phyloP scores from a whole-genome alignment of 75 land plant genomes.

The Cunninghamia lanceolata region DNA sequence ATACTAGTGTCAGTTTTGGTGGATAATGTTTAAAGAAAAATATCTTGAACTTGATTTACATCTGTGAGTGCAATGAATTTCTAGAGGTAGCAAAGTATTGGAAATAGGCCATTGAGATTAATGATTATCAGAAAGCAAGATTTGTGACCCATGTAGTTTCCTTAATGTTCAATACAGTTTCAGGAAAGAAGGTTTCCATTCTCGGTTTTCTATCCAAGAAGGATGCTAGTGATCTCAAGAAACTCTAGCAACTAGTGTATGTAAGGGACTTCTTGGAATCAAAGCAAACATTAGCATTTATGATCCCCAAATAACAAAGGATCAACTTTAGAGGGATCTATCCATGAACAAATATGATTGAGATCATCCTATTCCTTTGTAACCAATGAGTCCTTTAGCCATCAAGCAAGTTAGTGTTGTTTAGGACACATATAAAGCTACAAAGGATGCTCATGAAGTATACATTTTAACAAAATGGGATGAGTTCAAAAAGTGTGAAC shows the following conservation, averaged over 20 bases:
- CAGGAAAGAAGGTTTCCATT: slow-evolving; percentile 71
- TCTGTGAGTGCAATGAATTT: slow-evolving; percentile 82
- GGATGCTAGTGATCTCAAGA: slow-evolving; percentile 78
- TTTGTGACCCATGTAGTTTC: slow-evolving; percentile 79
- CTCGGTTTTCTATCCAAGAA: slow-evolving; percentile 87
- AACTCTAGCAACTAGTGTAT: slow-evolving; percentile 77
- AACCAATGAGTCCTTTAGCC: slow-evolving; percentile 50
- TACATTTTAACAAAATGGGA: slow-evolving; percentile 65
- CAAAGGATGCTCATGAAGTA: slow-evolving; percentile 52
- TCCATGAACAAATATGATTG: slow-evolving; percentile 65
- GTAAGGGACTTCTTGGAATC: slow-evolving; percentile 71
- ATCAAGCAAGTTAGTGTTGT: slow-evolving; percentile 47
- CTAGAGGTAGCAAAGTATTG: slow-evolving; percentile 74
- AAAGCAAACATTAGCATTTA: slow-evolving; percentile 58
- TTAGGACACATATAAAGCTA: slow-evolving; percentile 54
- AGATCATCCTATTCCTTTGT: slow-evolving; percentile 57
- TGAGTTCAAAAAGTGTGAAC: slow-evolving; percentile 52
- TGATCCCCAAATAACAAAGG: slow-evolving; percentile 63
- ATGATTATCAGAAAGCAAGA: slow-evolving; percentile 81
- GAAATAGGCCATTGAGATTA: slow-evolving; percentile 77
- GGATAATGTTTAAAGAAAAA: slow-evolving; percentile 90
- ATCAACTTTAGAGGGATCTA: slow-evolving; percentile 57
- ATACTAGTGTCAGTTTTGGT: slow-evolving; percentile 82
- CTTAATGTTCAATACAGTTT: slow-evolving; percentile 91
- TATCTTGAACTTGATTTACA: slow-evolving; percentile 74